Conservation (phyloP, 1,284 basidiomycete genomes). For the Exsudoporus floridanus region DNA sequence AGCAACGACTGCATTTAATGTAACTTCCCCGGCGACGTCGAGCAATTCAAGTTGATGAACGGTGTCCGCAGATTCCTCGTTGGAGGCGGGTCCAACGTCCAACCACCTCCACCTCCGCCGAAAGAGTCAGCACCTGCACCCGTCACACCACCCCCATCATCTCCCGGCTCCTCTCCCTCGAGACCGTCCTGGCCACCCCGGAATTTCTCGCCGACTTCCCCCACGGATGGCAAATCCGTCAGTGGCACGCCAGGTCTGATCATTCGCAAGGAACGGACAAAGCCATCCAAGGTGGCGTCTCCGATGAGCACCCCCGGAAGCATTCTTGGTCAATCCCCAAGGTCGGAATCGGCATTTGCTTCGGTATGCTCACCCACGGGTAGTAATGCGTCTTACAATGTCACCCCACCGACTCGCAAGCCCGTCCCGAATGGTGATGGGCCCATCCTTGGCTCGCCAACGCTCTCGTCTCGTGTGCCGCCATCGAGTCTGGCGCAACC, state of each 20-base stretch:
- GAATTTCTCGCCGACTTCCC: conserved; percentile 32
- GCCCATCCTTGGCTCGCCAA: conserved; percentile 33
- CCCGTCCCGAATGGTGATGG: conserved; percentile 21
- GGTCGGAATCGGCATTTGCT: conserved; percentile 12
- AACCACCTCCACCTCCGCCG: conserved; percentile 14
- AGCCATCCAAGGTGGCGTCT: conserved; percentile 29
- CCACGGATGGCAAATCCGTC: conserved; percentile 32
- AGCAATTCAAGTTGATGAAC: conserved; percentile 53
- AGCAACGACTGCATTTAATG: conserved; percentile 25
- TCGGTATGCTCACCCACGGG: conserved; percentile 21
- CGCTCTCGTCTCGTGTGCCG: conserved; percentile 39
- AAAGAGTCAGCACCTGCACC: conserved; percentile 17
- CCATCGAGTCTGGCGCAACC: conserved; percentile 26
- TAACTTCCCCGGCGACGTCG: conserved; percentile 17
- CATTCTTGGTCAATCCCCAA: conserved; percentile 27
- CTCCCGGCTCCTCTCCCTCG: conserved; percentile 14
- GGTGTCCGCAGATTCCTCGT: conserved; percentile 67
- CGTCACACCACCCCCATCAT: conserved; percentile 18
- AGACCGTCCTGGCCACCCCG: conserved; percentile 50
- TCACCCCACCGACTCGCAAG: conserved; percentile 33
- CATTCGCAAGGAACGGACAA: conserved; percentile 53
- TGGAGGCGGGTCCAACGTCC: conserved; percentile 39
- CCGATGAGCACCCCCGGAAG: conserved; percentile 23
- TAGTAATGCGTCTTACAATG: conserved; percentile 28
- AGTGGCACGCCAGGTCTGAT: conserved; percentile 48